phyloP scores from a whole-genome alignment of 2,329 filamentous ascomycete species.

The Ascochyta viciae-villosae region DNA sequence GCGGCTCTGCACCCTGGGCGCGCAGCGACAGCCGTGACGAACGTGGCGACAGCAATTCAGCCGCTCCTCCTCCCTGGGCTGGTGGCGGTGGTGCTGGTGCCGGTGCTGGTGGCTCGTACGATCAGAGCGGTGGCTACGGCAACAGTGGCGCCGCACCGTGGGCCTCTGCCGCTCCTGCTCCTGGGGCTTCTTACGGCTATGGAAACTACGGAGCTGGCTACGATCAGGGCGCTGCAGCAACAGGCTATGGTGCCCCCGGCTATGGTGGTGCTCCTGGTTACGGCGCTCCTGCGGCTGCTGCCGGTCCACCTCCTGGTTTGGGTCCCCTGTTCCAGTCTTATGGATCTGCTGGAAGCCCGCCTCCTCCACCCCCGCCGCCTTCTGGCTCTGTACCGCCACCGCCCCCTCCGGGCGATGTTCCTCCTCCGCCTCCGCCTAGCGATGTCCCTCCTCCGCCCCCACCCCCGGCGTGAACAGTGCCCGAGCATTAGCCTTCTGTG shows the following conservation, averaged over 20 bases:
- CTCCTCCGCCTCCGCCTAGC: conserved; percentile 62
- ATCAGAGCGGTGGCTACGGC: conserved; percentile 33
- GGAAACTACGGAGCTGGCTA: conserved; percentile 41
- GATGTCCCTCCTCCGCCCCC: conserved; percentile 65
- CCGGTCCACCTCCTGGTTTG: conserved; percentile 60
- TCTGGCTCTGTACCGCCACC: conserved; percentile 66
- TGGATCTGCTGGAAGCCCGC: conserved; percentile 60
- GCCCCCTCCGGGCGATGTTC: conserved; percentile 63
- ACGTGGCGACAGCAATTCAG: conserved; percentile 47
- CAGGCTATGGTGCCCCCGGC: conserved; percentile 45
- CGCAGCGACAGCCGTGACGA: conserved; percentile 54
- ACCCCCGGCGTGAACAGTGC: conserved; percentile 32
- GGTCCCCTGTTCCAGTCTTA: conserved; percentile 74
- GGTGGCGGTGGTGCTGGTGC: conserved; percentile 43
- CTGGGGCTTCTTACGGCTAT: conserved; percentile 54
- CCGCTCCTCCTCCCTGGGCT: conserved; percentile 52
- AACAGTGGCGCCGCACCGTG: conserved; percentile 47
- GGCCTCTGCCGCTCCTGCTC: conserved; percentile 49
- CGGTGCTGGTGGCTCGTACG: conserved; percentile 32
- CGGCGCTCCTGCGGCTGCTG: conserved; percentile 51
- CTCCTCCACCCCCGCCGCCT: conserved; percentile 69
- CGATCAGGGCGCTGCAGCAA: conserved; percentile 33
- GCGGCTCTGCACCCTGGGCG: conserved; percentile 81
- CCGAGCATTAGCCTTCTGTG: not conserved
- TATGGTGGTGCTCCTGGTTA: conserved; percentile 54